Evolutionary conservation across 1,284 basidiomycete species (phyloP), one percentile per base, ranked within the genome.

Genomic region (Boletus smithii): DNA sequence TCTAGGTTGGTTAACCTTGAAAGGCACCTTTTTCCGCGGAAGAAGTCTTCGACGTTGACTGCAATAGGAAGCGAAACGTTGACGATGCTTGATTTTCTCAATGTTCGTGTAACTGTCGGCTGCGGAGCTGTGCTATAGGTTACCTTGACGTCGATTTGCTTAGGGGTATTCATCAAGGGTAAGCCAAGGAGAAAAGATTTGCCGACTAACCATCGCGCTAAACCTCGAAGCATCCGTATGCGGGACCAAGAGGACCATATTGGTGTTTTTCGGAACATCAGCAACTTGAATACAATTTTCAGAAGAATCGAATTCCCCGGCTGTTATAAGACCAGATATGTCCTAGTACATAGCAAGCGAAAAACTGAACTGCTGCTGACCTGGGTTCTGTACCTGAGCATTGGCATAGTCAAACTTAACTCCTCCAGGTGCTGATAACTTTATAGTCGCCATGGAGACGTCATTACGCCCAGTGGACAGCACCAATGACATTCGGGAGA

Each of bases 1-100:
- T 33, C 45, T 29, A 16, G 34, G 20, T 37, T n/a, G n/a, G 32
- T 32, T 26, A 11, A 34, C 29, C 9, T 9, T 26, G 39, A 35
- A 43, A 18, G 23, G 13, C 63, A 84, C 85, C 74, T 77, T 52
- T 77, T 72, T 23, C 81, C 83, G 14, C 90, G 80, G 69, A 92
- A 91, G 65, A 88, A 90, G 63, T 93, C 90, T 63, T 92, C 84
- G 2, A 93, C 89, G 50, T 89, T 91, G 42, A 91, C 85, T 10
- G 83, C 76, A 38, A 93, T 73, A 3, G 90, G 89, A n/a, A 92
- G 70, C 0, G 80, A 74, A 3, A 83, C 80, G 8, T 75, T 69
- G 14, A 91, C 73, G 5, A 73, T 65, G 48, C 77, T 74, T n/a
- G 73, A 72, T 10, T 79, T 69, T 30, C 66, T 70, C 22, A 89